phyloP scores from a whole-genome alignment of 805 yeast genomes.

The Lipomyces spencermartinsiae region DNA sequence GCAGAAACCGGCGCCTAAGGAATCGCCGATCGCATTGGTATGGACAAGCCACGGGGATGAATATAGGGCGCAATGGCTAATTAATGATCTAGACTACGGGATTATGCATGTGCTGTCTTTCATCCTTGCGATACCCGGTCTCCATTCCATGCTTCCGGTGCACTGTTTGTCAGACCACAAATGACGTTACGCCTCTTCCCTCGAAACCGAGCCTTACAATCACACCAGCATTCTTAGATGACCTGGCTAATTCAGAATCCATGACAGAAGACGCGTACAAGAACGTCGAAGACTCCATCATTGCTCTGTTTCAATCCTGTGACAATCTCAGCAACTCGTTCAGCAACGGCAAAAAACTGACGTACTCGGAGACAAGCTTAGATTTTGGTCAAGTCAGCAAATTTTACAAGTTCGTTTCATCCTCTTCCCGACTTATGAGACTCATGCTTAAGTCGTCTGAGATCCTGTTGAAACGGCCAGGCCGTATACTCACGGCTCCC shows the following conservation, averaged over 20 bases:
- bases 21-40: background rate
- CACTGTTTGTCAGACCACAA: constrained; percentile 55
- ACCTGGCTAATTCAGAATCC: constrained; percentile 38
- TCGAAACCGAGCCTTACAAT: constrained; percentile 7
- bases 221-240: constrained; percentile 1
- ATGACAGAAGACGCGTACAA: constrained; percentile 47
- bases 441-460: constrained; percentile 60
- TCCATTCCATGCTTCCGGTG: constrained; percentile 56
- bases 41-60: background rate
- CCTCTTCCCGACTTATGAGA: constrained; percentile 68
- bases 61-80: background rate
- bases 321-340: constrained; percentile 63
- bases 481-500: constrained; percentile 49
- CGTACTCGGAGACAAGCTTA: constrained; percentile 57
- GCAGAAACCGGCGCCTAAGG: background rate
- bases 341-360: constrained; percentile 46
- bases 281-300: constrained; percentile 57
- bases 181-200: constrained; percentile 38
- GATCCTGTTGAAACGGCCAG: constrained; percentile 60
- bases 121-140: constrained; percentile 41
- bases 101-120: constrained; percentile 44
- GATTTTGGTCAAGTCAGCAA: constrained; percentile 56
- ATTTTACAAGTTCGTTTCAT: constrained; percentile 55
- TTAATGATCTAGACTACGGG: constrained; percentile 29
- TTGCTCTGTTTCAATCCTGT: constrained; percentile 55